Evolutionary conservation across 2,329 filamentous ascomycete species (phyloP), one percentile per base, ranked within the genome.

Genomic region (Pseudogymnoascus destructans): DNA sequence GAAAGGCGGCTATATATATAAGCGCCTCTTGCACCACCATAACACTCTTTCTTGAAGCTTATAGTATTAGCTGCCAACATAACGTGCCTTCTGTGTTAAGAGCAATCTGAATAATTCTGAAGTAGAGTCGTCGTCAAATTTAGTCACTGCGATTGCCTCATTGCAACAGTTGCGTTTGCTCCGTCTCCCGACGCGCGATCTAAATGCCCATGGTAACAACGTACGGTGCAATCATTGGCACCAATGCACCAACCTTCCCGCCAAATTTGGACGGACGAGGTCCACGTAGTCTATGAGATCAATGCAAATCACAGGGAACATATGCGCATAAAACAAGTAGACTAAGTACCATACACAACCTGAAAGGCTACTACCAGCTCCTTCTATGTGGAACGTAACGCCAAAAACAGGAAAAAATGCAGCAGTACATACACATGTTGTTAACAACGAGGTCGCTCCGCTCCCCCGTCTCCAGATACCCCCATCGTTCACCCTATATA

Each of bases 321-420:
- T 52, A 8, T 52, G 46, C 46, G 46, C 46, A 13, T 21, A 57
- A 27, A 36, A 40, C 33, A 57, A 58, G 42, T 63, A 63, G 62
- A 65, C 66, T 64, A 64, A 65, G 64, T 68, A 69, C 62, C 66
- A 66, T 69, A 67, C 67, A 69, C 64, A 63, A 64, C 59, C 63
- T 61, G 57, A 61, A 58, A 60, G 63, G 63, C 64, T 66, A 57
- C 61, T 61, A 42, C 61, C 64, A 59, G 62, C 64, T 68, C 62
- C 66, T 64, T 65, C 63, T 66, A 64, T 67, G 68, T 69, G 66
- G 67, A 66, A 66, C 61, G 64, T 63, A 64, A 68, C 67, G 66
- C 64, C 67, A 66, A 63, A 61, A 62, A 64, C 62, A 52, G 21
- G 62, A 60, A 58, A 61, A 60, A 61, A 63, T 62, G 61, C 63